phyloP scores from a whole-genome alignment of 441 rosid genomes.

The Eruca vesicaria region DNA sequence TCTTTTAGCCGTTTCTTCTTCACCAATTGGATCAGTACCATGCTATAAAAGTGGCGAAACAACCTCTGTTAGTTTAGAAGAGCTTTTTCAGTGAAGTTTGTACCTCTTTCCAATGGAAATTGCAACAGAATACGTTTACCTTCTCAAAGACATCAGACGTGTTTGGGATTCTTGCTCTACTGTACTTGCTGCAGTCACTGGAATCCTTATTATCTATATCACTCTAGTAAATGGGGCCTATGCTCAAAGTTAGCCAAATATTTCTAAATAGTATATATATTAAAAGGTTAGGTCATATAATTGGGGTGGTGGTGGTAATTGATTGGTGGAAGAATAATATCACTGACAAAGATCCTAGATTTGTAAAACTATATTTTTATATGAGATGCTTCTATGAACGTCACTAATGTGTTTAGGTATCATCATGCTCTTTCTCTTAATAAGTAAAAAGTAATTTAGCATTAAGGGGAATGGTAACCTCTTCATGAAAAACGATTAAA shows the following conservation, averaged over 20 bases:
- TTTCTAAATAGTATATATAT: neutral
- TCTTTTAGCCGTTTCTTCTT: neutral
- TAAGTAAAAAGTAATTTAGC: neutral
- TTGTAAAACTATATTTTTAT: neutral
- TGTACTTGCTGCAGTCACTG: neutral
- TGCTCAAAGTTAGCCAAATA: neutral
- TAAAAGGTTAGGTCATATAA: neutral
- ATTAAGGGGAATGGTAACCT: neutral
- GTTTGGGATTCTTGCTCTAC: neutral
- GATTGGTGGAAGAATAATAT: conserved; percentile 1
- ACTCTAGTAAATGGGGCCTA: conserved; percentile 1
- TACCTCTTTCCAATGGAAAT: neutral
- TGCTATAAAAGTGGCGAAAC: no score
- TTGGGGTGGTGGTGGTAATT: neutral
- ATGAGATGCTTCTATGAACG: conserved; percentile 14
- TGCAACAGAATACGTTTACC: neutral
- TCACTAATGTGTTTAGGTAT: neutral
- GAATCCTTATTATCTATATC: neutral
- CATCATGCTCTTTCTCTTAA: neutral
- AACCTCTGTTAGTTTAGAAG: neutral
- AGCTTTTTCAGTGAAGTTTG: neutral
- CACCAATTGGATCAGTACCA: no score
- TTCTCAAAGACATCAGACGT: neutral
- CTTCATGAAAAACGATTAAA: neutral
- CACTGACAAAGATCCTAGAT: neutral